These are phyloP conservation scores for Hericium erinaceus DNA, from an alignment of 768 basidiomycete genomes.

Conservation along the genomic window DNA sequence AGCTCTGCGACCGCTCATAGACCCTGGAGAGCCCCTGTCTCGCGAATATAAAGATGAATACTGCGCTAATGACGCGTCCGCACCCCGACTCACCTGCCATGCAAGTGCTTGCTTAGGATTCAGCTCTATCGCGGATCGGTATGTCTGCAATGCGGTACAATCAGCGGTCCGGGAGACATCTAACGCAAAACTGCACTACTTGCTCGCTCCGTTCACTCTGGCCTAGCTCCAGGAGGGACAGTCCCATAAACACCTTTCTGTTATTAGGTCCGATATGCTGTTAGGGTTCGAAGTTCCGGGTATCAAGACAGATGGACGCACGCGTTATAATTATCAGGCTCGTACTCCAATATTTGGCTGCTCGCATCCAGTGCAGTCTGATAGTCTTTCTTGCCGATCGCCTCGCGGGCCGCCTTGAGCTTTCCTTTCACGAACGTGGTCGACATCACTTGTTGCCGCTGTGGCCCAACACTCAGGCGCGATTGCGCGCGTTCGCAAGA, in stretches of 20 bases:
- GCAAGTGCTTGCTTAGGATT: constrained; percentile 67
- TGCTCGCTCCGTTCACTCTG: constrained; percentile 71
- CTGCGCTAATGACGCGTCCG: background rate
- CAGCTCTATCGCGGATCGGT: constrained; percentile 65
- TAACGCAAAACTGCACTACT: constrained; percentile 39
- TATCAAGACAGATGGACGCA: constrained; percentile 29
- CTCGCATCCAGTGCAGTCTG: constrained; percentile 57
- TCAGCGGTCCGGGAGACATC: constrained; percentile 11
- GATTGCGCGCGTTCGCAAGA: too few species aligned
- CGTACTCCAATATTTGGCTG: constrained; percentile 57
- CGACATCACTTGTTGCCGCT: background rate
- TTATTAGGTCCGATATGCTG: background rate
- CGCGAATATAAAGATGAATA: background rate
- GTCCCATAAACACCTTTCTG: constrained; percentile 80
- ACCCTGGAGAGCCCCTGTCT: constrained; percentile 63
- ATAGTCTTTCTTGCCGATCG: constrained; percentile 69
- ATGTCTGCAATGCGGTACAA: constrained; percentile 45
- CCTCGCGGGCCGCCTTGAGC: constrained; percentile 73
- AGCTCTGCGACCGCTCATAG: constrained; percentile 55
- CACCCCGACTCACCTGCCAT: constrained; percentile 56
- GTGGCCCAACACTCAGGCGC: too few species aligned
- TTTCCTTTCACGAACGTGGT: constrained; percentile 50
- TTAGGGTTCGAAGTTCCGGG: background rate
- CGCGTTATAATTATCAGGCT: constrained; percentile 84
- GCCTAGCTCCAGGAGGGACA: constrained; percentile 70